These are phyloP conservation scores for Botrytis fabae DNA, from an alignment of 2,329 filamentous ascomycete genomes.

Conservation along the genomic window DNA sequence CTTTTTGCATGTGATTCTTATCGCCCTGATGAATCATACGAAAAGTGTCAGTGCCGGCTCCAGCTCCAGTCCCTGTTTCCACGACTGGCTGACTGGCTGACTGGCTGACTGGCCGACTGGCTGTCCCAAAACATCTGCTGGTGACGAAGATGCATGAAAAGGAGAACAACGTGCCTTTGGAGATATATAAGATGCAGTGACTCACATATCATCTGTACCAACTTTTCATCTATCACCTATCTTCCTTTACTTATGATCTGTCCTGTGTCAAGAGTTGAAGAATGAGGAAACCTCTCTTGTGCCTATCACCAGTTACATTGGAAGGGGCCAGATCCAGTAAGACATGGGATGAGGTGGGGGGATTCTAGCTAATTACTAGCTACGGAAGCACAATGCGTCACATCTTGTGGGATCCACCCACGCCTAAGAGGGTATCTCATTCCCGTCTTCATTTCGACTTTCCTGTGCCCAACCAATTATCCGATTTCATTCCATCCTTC, in stretches of 20 bases:
- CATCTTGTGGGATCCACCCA: not conserved
- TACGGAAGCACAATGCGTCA: constrained; percentile 14
- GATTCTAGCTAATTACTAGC: not conserved
- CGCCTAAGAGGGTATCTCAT: not conserved
- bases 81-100: not conserved
- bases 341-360: constrained; percentile 13
- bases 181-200: not conserved
- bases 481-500: not conserved
- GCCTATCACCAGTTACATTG: not conserved
- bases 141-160: not conserved
- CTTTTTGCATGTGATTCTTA: constrained; percentile 14
- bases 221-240: not conserved
- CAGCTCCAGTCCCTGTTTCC: not conserved
- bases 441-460: not conserved
- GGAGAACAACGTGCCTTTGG: not conserved
- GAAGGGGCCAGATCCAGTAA: not conserved
- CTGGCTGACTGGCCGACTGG: not conserved
- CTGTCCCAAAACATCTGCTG: not conserved
- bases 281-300: not conserved
- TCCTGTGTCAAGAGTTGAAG: not conserved
- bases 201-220: not conserved
- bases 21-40: not conserved
- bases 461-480: not conserved
- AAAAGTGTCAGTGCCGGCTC: not conserved
- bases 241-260: not conserved